A percentile compares a stretch with the other conserved stretches of the same genome.
Conservation (phyloP, 345 rosid genomes). For the Gossypium raimondii region DNA sequence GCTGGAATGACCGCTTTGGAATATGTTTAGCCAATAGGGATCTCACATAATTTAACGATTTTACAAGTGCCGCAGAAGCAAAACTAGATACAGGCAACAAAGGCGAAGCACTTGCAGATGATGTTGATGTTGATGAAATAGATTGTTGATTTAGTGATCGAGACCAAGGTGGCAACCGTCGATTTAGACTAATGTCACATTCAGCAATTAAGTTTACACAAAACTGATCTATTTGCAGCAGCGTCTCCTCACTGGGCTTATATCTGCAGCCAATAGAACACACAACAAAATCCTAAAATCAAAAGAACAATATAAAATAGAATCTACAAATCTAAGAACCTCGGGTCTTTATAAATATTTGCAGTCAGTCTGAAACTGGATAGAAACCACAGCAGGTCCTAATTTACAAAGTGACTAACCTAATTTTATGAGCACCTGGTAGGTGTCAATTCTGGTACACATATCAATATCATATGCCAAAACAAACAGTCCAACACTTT, state of each 20-base stretch:
- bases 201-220: slow-evolving; percentile 70
- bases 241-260: slow-evolving; percentile 89
- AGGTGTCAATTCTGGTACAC: not conserved
- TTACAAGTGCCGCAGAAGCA: slow-evolving; percentile 78
- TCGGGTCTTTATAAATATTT: not conserved
- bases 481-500: not conserved
- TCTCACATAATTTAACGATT: slow-evolving; percentile 92
- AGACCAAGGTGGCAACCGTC: slow-evolving; percentile 43
- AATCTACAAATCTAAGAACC: not conserved
- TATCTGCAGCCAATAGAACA: slow-evolving; percentile 52
- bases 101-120: slow-evolving; percentile 50
- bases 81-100: slow-evolving; percentile 79
- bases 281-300: slow-evolving; percentile 9
- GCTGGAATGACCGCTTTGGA: slow-evolving; percentile 82
- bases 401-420: slow-evolving; percentile 1
- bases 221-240: slow-evolving; percentile 83
- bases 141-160: slow-evolving; percentile 40
- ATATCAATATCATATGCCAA: not conserved
- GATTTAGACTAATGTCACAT: slow-evolving; percentile 58
- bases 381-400: not conserved
- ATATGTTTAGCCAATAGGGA: slow-evolving; percentile 81
- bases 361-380: not conserved
- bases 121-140: slow-evolving; percentile 28
- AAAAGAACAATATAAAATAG: slow-evolving; percentile 5
- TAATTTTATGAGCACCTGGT: not conserved